A percentile compares a stretch with the other conserved stretches of the same genome.
These are phyloP conservation scores for Dothidotthia symphoricarpi DNA, from an alignment of 2,329 filamentous ascomycete species.

Conservation along the genomic window DNA sequence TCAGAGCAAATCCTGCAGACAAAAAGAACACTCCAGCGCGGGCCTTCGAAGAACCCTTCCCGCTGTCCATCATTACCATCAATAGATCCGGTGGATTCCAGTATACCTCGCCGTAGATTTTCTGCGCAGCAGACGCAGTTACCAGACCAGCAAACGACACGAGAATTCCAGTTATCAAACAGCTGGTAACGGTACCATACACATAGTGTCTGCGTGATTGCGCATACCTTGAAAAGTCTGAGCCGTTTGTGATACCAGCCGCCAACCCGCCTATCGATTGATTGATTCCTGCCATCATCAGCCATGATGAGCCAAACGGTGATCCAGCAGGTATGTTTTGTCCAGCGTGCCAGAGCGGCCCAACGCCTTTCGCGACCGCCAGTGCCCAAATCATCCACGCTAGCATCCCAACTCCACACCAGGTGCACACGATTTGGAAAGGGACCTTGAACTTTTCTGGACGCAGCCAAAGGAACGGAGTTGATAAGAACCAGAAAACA, in stretches of 20 bases:
- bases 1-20: conserved; percentile 37
- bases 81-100: conserved; percentile 47
- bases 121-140: conserved; percentile 43
- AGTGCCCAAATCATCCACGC: conserved; percentile 51
- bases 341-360: conserved; percentile 44
- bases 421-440: conserved; percentile 47
- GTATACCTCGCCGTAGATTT: conserved; percentile 39
- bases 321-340: conserved; percentile 39
- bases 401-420: conserved; percentile 50
- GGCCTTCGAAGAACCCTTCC: conserved; percentile 42
- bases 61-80: conserved; percentile 48
- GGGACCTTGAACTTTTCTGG: conserved; percentile 52
- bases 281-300: conserved; percentile 49
- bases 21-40: conserved; percentile 41
- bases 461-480: conserved; percentile 51
- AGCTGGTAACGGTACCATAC: conserved; percentile 43
- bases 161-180: conserved; percentile 43
- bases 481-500: conserved; percentile 36
- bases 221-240: conserved; percentile 49
- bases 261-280: conserved; percentile 45
- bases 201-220: conserved; percentile 38
- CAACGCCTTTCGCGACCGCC: conserved; percentile 46
- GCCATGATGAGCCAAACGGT: conserved; percentile 44
- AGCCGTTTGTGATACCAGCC: conserved; percentile 46
- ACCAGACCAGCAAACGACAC: conserved; percentile 46